Base-by-base conservation (phyloP, 2,329 filamentous ascomycete species). In the Aschersonia sp. region DNA sequence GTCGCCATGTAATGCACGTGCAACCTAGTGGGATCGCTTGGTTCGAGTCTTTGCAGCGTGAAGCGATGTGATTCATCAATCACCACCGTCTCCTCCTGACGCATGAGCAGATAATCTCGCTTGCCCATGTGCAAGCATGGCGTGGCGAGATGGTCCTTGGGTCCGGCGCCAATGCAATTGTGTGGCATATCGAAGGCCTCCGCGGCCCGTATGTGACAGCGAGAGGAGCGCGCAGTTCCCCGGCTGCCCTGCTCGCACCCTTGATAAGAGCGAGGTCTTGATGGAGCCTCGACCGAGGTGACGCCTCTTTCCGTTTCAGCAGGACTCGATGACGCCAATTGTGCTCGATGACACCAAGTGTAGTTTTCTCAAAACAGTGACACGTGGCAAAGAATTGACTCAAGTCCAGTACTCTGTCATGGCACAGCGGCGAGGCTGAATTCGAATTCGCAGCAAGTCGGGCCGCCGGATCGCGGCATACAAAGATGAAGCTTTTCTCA, bases 1-100 rank as follows among this genome's bases (percentile, higher is more conserved):
- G 58, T 60, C 47, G 73, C 60, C 51, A 63, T 60, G 57, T 70
- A 75, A 46, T 65, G 58, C 47, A 66, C 63, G 49, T 70, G 65
- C 7, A 65, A 62, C 9, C 64, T 59, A 46, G 59, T 55, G 4
- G 66, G 65, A 22, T 12, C 12, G 14, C 30, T 37, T 5, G 31
- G 31, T 6, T 35, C 30, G 30, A 49, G 40, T 31, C 44, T 37
- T 43, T 40, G 30, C 40, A 46, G 10, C 6, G 7, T 11, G 10
- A 40, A n/a, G 11, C 31, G 32, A 7, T 31, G 40, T 6, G 39
- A 37, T 29, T 32, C 47, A 32, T 46, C 44, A 11, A 41, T 30
- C 9, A 42, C 32, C 10, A 49, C 12, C 11, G 12, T 42, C 12
- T 37, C n/a, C 43, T 5, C 8, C 6, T 30, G 39, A 5, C 30